Evolutionary conservation across 768 basidiomycete species (phyloP), one percentile per base, ranked within the genome.

Genomic region (Tephrocybe sp.): DNA sequence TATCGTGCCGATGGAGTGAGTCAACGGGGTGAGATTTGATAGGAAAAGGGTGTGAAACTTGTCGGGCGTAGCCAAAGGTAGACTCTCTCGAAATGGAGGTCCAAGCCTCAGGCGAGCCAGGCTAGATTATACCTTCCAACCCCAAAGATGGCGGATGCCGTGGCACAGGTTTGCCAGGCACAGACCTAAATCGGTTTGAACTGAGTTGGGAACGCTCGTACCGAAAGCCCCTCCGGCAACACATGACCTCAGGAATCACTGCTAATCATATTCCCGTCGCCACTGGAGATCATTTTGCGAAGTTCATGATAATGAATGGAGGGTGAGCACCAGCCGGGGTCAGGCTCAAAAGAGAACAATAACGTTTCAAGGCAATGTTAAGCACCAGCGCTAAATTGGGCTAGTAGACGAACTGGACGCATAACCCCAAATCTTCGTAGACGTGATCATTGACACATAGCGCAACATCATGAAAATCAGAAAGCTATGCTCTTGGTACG

Each of bases 121-220:
- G 18, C 17, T 17, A 48, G 20, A 1, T 24, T 5, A 30, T 20
- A 24, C 25, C 15, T 17, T 37, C 15, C 44, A 18, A 21, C 14
- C 34, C 44, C 20, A 46, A 36, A 39, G 36, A 24, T 45, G 21
- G 6, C 6, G 23, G 25, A 45, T 45, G 28, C 37, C 28, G 42
- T 23, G 28, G 50, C 50, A 56, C 43, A 56, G 46, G 15, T 34
- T 42, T 51, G 36, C n/a, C 38, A 33, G 34, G 28, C 37, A 45
- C 43, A 39, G n/a, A n/a, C 26, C 43, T 34, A 26, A 32, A 17
- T 23, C 20, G 17, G 38, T 20, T 21, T 17, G 20, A 21, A 18
- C 38, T 20, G 20, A 39, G 38, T 18, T 39, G n/a, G 8, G 3
- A 21, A 39, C 20, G 7, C 20, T 39, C 38, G 33, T 14, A 36